These are phyloP conservation scores for Perkinsus marinus DNA, from an alignment of 169 alveolate species.

Conservation along the genomic window DNA sequence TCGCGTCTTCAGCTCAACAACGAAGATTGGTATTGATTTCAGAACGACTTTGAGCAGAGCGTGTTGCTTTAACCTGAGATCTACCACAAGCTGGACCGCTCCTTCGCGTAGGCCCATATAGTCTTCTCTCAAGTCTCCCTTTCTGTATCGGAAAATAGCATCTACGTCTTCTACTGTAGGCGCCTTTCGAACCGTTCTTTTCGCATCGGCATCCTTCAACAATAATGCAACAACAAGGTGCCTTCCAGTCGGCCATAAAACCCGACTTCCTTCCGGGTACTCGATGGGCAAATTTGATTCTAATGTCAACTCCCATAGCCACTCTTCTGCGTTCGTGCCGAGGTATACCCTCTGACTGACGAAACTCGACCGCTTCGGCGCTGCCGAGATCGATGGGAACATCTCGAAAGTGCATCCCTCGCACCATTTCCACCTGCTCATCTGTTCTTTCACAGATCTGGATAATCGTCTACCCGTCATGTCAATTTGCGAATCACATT, in stretches of 20 bases:
- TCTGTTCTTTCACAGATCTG: neutral
- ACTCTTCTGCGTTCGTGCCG: neutral
- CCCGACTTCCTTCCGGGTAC: neutral
- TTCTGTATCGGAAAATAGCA: neutral
- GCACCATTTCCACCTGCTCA: neutral
- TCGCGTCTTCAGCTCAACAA: neutral
- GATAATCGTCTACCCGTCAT: neutral
- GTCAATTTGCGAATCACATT: neutral
- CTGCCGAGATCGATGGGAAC: neutral
- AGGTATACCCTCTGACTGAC: neutral
- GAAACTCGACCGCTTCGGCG: neutral
- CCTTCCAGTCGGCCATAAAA: neutral
- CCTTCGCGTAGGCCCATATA: neutral
- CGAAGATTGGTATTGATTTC: neutral
- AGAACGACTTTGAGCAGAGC: neutral
- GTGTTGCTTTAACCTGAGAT: neutral
- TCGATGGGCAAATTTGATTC: neutral
- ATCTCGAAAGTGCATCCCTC: neutral
- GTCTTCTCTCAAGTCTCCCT: neutral
- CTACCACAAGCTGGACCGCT: neutral
- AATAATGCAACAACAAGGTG: neutral
- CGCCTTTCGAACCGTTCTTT: neutral
- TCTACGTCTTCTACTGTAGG: neutral
- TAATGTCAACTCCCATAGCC: neutral
- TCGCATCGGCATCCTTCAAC: neutral